Base-by-base conservation (phyloP, 306 rosid genomes). In the Inga laurina region DNA sequence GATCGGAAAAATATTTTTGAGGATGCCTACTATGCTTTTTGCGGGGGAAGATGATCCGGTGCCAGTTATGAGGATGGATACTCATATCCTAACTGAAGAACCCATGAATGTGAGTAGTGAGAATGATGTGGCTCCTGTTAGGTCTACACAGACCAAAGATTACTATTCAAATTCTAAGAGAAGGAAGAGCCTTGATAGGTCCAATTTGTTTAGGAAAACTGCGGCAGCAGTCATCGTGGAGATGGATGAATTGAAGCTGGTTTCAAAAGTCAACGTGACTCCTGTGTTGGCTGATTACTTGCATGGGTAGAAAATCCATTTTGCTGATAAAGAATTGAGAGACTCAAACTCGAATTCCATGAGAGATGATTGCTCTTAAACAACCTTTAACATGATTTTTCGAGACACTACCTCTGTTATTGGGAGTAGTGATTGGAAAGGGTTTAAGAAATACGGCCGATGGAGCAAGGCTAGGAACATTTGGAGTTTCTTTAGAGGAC, bases 161-260 rank as follows among this genome's bases (percentile, higher is more conserved):
- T 96, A 96, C 72, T 96, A 93, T 75, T 87, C 90, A 10, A 98
- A 93, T 84, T 92, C 97, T 0, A 79, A 97, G 61, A 91, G 99
- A 79, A 88, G 98, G 87, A 94, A 86, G 81, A 96, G 99, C 52
- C 94, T 96, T 8, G 99, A 96, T 76, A 74, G 98, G 87, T 96
- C 99, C 72, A 96, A 82, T 86, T 96, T 98, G 9, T 89, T 96
- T 16, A 62, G 98, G 85, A 96, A 90, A 83, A 92, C 98, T 10
- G 99, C 98, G 0, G 98, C 94, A 49, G 98, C 98, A 4, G 98
- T 93, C 77, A 97, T 95, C 81, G 98, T 94, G 1, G 99, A 96
- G 79, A 91, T 93, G 79, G 98, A 96, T 61, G 99, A 96, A 44
- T 70, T 92, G 85, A 96, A 92, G 82, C 84, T 90, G 3, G 94